Base-by-base conservation (phyloP, 2,329 filamentous ascomycete species). In the Trichoderma citrinoviride region DNA sequence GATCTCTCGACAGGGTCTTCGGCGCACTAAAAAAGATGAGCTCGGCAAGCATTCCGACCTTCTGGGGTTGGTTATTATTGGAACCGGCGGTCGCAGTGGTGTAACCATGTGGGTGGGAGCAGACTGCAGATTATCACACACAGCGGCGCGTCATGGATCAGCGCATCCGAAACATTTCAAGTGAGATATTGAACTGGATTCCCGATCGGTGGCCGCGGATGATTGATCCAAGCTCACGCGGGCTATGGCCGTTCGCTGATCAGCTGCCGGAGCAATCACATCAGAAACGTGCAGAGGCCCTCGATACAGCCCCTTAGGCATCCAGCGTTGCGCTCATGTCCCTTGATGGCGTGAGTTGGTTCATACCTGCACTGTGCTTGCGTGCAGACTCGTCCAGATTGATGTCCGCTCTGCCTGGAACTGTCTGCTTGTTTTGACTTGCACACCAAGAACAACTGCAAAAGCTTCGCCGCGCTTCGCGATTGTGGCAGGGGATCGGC, bases 1-100 rank as follows among this genome's bases (percentile, higher is more conserved):
- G 64, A 46, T 47, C 50, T 41, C 27, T 64, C 50, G 43, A 57
- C 64, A 66, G 64, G 64, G 64, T 66, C 58, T 66, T 66, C 64
- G 64, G 64, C 64, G 64, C 64, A 66, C 64, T 65, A 65, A 56
- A 62, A 53, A 56, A 19, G 50, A 66, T 64, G 64, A 57, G 64
- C 64, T 66, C 64, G 64, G 64, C 64, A 66, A 66, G 64, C 49
- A 53, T 66, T 66, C 64, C 64, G 64, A 53, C 60, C 64, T 50
- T 64, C 64, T 63, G 60, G 56, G 60, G 56, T 60, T 57, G 58
- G 49, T 66, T 63, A 66, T 64, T 64, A 55, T 64, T 65, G 64
- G 64, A 65, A 65, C 63, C 33, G 46, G 49, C 37, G 54, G 61
- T 64, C 27, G 60, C 49, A 62, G 47, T 54, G 60, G 60, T 62